Evolutionary conservation across 108 stramenopile species (phyloP), one percentile per base, ranked within the genome.

Genomic region (Skeletonema menzelii): DNA sequence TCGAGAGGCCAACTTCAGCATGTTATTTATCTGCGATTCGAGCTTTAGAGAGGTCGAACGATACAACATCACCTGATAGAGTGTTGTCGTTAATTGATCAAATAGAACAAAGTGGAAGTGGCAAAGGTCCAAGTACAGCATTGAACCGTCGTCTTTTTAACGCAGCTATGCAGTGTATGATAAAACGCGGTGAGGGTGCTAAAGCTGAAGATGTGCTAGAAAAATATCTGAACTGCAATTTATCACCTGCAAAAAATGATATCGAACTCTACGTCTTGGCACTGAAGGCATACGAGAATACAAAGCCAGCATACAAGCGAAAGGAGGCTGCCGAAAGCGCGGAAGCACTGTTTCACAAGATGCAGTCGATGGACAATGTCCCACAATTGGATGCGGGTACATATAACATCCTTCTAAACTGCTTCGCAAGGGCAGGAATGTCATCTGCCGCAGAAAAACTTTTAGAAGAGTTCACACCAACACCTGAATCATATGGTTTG

Each of bases 351-450:
- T 67, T 79, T 35, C 10, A 40, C 17, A 53, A 63, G 13, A 61
- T 72, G 59, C 24, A 79, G 30, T 13, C 32, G 8, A 32, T 40
- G 15, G 66, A 34, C 0, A 31, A 66, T 17, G 28, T 27, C 27
- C 65, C 65, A 24, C 27, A 20, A 28, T 38, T 72, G 24, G 88
- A 89, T 67, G 86, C 90, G 27, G 85, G 85, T 64, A 75, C 89
- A 14, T 87, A 84, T 59, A 95, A 95, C 47, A 88, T 93, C 75
- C 70, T 93, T 11, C 81, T 93, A 80, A 92, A 90, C 63, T 75
- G 72, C 20, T 92, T 82, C 73, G 88, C 92, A 12, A 91, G 88
- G 67, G 60, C 87, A 17, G 88, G 83, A 2, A 72, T 88, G 40
- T 46, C 78, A 13, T 67, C 79, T 12, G 56, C 59, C 13, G 91